Conservation (phyloP, 2,329 filamentous ascomycete species). For the Cercospora sp. region DNA sequence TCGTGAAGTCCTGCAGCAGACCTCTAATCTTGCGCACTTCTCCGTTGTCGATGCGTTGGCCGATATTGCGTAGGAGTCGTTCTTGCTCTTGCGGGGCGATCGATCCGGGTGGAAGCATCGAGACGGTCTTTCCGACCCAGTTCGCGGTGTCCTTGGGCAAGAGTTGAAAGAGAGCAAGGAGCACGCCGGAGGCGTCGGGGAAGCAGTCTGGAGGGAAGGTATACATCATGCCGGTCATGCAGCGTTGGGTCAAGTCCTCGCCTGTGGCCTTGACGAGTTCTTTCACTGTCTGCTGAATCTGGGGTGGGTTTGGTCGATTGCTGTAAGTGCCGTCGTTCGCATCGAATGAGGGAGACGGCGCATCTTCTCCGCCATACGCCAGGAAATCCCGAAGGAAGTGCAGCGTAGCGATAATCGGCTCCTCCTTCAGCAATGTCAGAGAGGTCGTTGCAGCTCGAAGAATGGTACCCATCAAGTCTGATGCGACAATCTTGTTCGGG, state of each 20-base stretch:
- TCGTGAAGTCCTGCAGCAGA: conserved; percentile 93
- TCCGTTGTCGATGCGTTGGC: conserved; percentile 66
- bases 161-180: conserved; percentile 85
- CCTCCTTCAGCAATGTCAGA: conserved; percentile 83
- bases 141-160: conserved; percentile 73
- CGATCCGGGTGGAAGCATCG: conserved; percentile 78
- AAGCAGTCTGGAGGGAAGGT: conserved; percentile 96
- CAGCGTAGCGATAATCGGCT: conserved; percentile 85
- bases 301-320: conserved; percentile 61
- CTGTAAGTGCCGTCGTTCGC: conserved; percentile 41
- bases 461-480: conserved; percentile 75
- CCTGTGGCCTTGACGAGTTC: conserved; percentile 67
- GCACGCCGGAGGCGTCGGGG: conserved; percentile 87
- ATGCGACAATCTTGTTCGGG: conserved; percentile 77
- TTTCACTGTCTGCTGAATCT: conserved; percentile 72
- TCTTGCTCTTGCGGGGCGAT: conserved; percentile 78
- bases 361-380: conserved; percentile 78
- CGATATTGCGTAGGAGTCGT: conserved; percentile 76
- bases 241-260: conserved; percentile 77
- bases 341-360: conserved; percentile 62
- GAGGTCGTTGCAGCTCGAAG: conserved; percentile 85
- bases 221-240: conserved; percentile 98
- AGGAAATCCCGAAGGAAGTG: conserved; percentile 92
- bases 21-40: conserved; percentile 78
- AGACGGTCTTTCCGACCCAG: conserved; percentile 83